Conservation (phyloP, 192 early-diverging fungal genomes). For the Martensiomyces pterosporus region DNA sequence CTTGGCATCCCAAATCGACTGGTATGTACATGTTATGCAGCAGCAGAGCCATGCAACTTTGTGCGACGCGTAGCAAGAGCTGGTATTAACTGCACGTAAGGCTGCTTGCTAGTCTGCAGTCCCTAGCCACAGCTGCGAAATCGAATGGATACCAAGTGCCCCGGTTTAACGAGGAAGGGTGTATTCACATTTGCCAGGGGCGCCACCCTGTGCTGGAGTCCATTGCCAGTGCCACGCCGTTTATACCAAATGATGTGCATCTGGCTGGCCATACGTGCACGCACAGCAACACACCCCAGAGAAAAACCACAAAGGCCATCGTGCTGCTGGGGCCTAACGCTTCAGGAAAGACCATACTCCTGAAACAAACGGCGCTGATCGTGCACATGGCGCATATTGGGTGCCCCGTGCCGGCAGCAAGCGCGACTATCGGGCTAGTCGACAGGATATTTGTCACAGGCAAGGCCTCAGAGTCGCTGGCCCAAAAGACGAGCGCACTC, state of each 20-base stretch:
- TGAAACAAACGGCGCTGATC: constrained; percentile 76
- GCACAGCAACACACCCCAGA: constrained; percentile 1
- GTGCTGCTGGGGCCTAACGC: constrained; percentile 80
- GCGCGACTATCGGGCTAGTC: constrained; percentile 66
- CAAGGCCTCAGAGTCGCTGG: constrained; percentile 32
- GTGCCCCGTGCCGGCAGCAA: constrained; percentile 78
- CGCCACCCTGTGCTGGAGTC: constrained; percentile 47
- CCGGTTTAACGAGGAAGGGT: constrained; percentile 4
- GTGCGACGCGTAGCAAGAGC: no score
- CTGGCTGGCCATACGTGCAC: constrained; percentile 38
- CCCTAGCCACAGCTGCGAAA: constrained; percentile 15
- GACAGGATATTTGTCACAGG: constrained; percentile 71
- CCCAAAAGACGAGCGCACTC: constrained; percentile 21
- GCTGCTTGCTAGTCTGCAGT: no score
- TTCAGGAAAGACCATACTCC: constrained; percentile 75
- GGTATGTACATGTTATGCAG: constrained; percentile 49
- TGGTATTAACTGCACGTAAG: no score
- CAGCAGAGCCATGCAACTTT: constrained; percentile 1
- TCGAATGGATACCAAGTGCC: constrained; percentile 27
- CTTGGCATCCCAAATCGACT: constrained; percentile 35
- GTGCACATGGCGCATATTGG: constrained; percentile 88
- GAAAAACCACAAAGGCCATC: constrained; percentile 43
- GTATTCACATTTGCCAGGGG: constrained; percentile 25
- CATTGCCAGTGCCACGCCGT: constrained; percentile 59
- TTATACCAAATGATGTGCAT: constrained; percentile 69